Evolutionary conservation across 2,329 filamentous ascomycete species (phyloP).

Genomic region (Trichoderma sp.): DNA sequence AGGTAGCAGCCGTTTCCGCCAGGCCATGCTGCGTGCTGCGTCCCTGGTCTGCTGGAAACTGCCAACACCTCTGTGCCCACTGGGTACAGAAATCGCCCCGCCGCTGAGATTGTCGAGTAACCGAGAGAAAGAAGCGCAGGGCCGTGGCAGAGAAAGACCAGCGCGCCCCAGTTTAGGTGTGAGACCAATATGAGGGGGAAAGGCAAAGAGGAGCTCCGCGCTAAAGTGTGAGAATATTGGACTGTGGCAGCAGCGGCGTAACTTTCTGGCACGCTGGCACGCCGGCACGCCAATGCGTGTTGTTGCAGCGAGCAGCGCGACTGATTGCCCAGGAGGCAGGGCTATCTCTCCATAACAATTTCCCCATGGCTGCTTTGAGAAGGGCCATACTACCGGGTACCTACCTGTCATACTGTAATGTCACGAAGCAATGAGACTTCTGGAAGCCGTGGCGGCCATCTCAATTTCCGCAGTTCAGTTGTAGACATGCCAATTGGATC

Average conservation of each 20-base stretch:
- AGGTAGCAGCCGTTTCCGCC: slow-evolving; percentile 1
- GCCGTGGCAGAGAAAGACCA: slow-evolving; percentile 15
- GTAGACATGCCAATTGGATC: background rate
- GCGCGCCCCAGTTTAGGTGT: slow-evolving; percentile 20
- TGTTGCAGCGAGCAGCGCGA: slow-evolving; percentile 25
- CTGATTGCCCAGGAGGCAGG: slow-evolving; percentile 13
- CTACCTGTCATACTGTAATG: background rate
- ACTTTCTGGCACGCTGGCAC: slow-evolving; percentile 28
- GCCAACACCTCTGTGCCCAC: background rate
- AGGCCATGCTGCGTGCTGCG: background rate
- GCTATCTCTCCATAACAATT: slow-evolving; percentile 10
- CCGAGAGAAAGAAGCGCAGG: background rate
- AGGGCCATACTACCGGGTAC: background rate
- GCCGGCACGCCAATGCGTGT: slow-evolving; percentile 23
- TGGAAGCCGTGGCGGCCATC: background rate
- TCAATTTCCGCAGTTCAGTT: slow-evolving; percentile 10
- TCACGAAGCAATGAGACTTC: background rate
- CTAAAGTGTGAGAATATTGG: slow-evolving; percentile 16
- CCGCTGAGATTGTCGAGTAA: background rate
- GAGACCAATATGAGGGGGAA: slow-evolving; percentile 23
- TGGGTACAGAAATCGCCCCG: background rate
- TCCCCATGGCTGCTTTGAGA: slow-evolving; percentile 6
- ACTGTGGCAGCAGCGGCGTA: slow-evolving; percentile 25
- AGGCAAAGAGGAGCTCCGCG: slow-evolving; percentile 16
- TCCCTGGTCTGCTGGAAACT: background rate